These are phyloP conservation scores for Termitomyces eurrhizus DNA, from an alignment of 768 basidiomycete genomes.

Conservation along the genomic window DNA sequence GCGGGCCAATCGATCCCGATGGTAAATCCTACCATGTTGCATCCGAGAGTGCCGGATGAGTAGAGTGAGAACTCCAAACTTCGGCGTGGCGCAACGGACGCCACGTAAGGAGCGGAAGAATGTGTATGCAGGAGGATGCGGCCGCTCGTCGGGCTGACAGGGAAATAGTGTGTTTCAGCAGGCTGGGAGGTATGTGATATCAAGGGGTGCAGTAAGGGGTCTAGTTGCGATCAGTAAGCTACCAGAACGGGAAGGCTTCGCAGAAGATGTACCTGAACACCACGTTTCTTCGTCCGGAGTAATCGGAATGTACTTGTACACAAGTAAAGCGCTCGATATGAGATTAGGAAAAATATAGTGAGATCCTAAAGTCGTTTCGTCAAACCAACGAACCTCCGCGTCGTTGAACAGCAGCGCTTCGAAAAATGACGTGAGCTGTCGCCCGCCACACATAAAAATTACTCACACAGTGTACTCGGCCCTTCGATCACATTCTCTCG, in stretches of 20 bases:
- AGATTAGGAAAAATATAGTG: slow-evolving; percentile 51
- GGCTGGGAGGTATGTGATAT: slow-evolving; percentile 56
- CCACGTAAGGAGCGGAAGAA: slow-evolving; percentile 63
- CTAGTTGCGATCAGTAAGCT: slow-evolving; percentile 28
- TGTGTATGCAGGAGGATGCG: slow-evolving; percentile 66
- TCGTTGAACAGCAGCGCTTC: slow-evolving; percentile 38
- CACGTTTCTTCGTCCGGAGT: slow-evolving; percentile 14
- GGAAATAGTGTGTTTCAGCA: slow-evolving; percentile 67
- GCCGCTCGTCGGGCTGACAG: slow-evolving; percentile 35
- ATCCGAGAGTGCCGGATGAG: slow-evolving; percentile 47
- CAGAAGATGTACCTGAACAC: slow-evolving; percentile 31
- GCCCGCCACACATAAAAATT: slow-evolving; percentile 5
- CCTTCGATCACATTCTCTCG: slow-evolving; percentile 28
- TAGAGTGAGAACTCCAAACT: slow-evolving; percentile 59
- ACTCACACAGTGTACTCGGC: slow-evolving; percentile 43
- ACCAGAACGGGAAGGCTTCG: not conserved
- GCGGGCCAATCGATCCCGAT: slow-evolving; percentile 69
- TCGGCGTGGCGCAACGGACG: slow-evolving; percentile 22
- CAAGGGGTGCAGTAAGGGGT: slow-evolving; percentile 57
- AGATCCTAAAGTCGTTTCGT: slow-evolving; percentile 32
- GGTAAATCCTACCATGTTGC: slow-evolving; percentile 39
- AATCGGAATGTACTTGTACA: slow-evolving; percentile 51
- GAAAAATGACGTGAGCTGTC: slow-evolving; percentile 8
- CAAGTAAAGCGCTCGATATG: slow-evolving; percentile 57
- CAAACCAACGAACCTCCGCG: slow-evolving; percentile 30